Evolutionary conservation across 768 basidiomycete species (phyloP).

Genomic region (Brasilioporus rufonigricans): DNA sequence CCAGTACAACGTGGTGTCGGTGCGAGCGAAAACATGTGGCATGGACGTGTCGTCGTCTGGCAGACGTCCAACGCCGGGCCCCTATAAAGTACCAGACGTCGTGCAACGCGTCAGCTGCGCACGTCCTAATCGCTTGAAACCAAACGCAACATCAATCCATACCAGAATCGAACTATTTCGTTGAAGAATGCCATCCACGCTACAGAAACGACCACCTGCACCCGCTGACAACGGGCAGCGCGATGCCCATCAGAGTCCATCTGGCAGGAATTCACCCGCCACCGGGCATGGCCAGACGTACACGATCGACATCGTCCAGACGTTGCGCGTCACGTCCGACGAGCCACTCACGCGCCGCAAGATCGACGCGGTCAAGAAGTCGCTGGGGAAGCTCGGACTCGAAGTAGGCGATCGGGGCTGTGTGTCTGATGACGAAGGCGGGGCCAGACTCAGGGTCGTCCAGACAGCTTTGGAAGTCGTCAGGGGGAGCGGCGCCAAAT

Average conservation of each 20-base stretch:
- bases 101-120: conserved; percentile 1
- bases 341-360: conserved; percentile 24
- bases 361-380: conserved; percentile 32
- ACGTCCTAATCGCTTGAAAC: neutral
- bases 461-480: conserved; percentile 27
- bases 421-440: conserved; percentile 28
- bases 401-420: conserved; percentile 27
- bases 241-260: conserved; percentile 10
- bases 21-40: conserved; percentile 17
- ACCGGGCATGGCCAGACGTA: conserved; percentile 13
- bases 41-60: conserved; percentile 8
- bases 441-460: conserved; percentile 24
- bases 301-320: conserved; percentile 32
- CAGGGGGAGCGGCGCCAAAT: conserved; percentile 5
- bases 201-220: conserved; percentile 19
- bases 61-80: neutral
- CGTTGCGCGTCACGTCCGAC: conserved; percentile 27
- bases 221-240: conserved; percentile 4
- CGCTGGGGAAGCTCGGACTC: conserved; percentile 22
- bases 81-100: conserved; percentile 20
- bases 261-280: neutral
- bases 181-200: conserved; percentile 15
- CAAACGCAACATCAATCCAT: neutral
- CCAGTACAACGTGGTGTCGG: conserved; percentile 17
- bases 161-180: neutral